Evolutionary conservation across 2,329 filamentous ascomycete species (phyloP), one percentile per base, ranked within the genome.

Genomic region (Arthroderma uncinatum): DNA sequence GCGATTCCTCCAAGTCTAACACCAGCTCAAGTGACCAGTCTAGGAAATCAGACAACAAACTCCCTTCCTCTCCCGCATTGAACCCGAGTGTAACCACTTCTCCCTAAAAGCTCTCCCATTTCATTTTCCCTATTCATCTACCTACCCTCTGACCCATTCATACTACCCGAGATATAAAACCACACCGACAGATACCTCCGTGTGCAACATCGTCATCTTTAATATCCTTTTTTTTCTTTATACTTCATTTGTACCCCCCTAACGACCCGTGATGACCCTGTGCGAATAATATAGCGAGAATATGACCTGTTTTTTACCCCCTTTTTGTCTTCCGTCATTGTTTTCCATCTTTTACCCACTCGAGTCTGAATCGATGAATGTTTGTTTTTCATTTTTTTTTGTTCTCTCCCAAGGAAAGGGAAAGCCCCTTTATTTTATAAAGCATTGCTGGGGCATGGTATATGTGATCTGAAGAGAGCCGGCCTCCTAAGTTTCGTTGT

Each of bases 1-100:
- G 72, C 33, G 71, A 73, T 50, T 59, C 63, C 40, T 67, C 66
- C 5, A 65, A 50, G 34, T 28, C 53, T 37, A 55, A 56, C 53
- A 53, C 58, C 14, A 19, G 14, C 33, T 30, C 48, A 36, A 52
- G 28, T 34, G 48, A 53, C 42, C 44, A 54, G 44, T 34, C 53
- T 5, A 47, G 36, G 53, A 55, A 42, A 34, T 36, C 36, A n/a
- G 37, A 58, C 16, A 28, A 19, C 14, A 23, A 21, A n/a, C 16
- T 40, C 7, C 36, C 53, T 55, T 52, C 47, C n/a, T 2, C 40
- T n/a, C n/a, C 21, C n/a, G 12, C 39, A 21, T 44, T 16, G 6
- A 7, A 44, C n/a, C n/a, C 14, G 5, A 21, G 14, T 44, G 14
- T 14, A 6, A 44, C 39, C 39, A 6, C 39, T 44, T 14, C 19